Base-by-base conservation (phyloP, 1,284 basidiomycete genomes). In the Fistulina hepatica region DNA sequence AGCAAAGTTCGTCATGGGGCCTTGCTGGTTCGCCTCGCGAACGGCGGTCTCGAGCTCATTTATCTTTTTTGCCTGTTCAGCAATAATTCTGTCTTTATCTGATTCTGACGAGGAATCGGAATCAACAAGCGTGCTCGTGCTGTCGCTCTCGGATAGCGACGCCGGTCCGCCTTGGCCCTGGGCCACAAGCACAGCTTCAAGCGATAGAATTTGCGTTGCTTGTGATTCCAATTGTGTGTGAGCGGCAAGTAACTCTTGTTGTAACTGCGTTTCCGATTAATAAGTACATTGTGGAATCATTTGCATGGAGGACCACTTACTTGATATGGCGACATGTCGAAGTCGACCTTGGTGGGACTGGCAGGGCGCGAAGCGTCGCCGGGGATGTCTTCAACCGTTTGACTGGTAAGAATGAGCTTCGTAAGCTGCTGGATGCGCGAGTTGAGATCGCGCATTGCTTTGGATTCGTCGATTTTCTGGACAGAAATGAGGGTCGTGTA, bases 371-470 rank as follows among this genome's bases (percentile, higher is more conserved):
- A 79, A 25, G 24, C 24, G 33, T 75, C 76, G 24, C 71, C 73
- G 46, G 66, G 71, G 24, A 55, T 80, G n/a, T n/a, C n/a, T n/a
- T n/a, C n/a, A 13, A 92, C 74, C 2, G 74, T 83, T 46, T 83
- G 76, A 46, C 83, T 88, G 3, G 86, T 92, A 44, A 93, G 60
- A 49, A 92, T 93, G 34, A 92, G 65, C 52, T 83, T 88, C 43
- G 84, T 89, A 33, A 93, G 64, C 57, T 92, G 88, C 41, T 80
- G 74, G 51, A 92, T 83, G 23, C 89, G 69, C 32, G 72, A 65
- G 51, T 85, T 88, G 34, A 90, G 67, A 46, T 89, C 84, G 32
- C 74, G 70, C 73, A 85, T 85, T 33, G 81, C 81, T 44, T 77
- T 75, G 12, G 73, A 76, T 58, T 85, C 81, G 45, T 85, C 81